Base-by-base conservation (phyloP, 2,329 filamentous ascomycete genomes). In the Pestalotiopsis fici region DNA sequence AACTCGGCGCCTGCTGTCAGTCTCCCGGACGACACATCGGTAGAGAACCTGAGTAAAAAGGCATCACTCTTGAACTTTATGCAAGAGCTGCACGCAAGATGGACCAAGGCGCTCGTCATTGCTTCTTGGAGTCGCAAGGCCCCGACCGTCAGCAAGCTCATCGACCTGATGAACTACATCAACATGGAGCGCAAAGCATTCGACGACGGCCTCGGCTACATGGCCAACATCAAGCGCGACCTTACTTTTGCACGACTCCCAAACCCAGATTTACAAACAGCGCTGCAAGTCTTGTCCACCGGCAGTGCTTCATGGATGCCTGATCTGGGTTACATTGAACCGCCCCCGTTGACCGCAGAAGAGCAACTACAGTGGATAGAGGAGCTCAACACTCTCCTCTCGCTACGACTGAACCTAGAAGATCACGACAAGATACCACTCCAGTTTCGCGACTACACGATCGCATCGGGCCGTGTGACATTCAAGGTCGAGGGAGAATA, bases 51-150 rank as follows among this genome's bases (percentile, higher is more conserved):
- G 13, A 84, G 86, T 37, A 97, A 97, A 81, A 98, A 97, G 80
- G 81, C 88, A 31, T 81, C 85, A 43, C 79, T 98, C 65, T 80
- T 97, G 68, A 88, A 92, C 56, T 97, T 96, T 81, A 90, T 92
- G 9, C 91, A 95, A 77, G 87, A 90, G 25, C 89, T 92, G 74
- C 91, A 97, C 75, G 90, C 91, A 35, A 94, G 93, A 81, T 98
- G 97, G 85, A 93, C 97, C 78, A 98, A 99, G 81, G 88, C 95
- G 7, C 85, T 98, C 23, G 94, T 99, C 25, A 90, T 99, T 59
- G 90, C 92, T 1, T 92, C 96, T 80, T 99, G 96, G 96, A 93
- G 92, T 76, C 88, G 92, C 75, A 91, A 93, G 77, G 90, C 91
- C 39, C 86, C 89, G 50, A 89, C 92, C 72, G 93, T 98, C 72